phyloP scores from a whole-genome alignment of 768 basidiomycete species.

The Peribolospora baueri region DNA sequence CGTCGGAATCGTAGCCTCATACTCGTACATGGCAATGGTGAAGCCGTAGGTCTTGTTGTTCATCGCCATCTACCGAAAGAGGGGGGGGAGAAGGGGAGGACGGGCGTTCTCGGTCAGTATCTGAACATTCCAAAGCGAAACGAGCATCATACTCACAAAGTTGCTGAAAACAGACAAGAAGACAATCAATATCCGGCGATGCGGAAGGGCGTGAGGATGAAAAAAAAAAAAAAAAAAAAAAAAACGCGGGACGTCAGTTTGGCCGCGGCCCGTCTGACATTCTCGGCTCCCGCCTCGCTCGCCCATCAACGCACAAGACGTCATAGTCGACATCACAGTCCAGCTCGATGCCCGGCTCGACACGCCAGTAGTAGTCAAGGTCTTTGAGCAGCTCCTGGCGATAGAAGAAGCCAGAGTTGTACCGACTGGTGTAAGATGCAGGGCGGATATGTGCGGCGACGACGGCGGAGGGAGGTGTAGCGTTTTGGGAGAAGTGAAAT shows the following conservation, averaged over 20 bases:
- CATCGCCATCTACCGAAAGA: constrained; percentile 47
- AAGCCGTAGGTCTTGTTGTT: constrained; percentile 71
- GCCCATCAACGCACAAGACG: constrained; percentile 20
- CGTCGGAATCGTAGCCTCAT: constrained; percentile 51
- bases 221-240: constrained; percentile 4
- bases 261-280: no score
- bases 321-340: constrained; percentile 47
- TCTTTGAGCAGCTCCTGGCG: constrained; percentile 47
- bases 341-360: constrained; percentile 33
- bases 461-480: no score
- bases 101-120: not conserved
- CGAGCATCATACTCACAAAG: no score
- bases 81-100: constrained; percentile 23
- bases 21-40: constrained; percentile 54
- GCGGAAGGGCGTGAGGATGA: not conserved
- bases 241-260: no score
- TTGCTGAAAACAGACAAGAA: no score
- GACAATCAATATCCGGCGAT: not conserved
- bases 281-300: no score
- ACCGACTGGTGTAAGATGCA: constrained; percentile 45
- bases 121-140: not conserved
- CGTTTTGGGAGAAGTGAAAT: no score
- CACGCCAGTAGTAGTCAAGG: constrained; percentile 74
- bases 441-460: no score
- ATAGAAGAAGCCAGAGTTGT: constrained; percentile 42